Conservation (phyloP, 345 rosid genomes). For the Ricinus communis region DNA sequence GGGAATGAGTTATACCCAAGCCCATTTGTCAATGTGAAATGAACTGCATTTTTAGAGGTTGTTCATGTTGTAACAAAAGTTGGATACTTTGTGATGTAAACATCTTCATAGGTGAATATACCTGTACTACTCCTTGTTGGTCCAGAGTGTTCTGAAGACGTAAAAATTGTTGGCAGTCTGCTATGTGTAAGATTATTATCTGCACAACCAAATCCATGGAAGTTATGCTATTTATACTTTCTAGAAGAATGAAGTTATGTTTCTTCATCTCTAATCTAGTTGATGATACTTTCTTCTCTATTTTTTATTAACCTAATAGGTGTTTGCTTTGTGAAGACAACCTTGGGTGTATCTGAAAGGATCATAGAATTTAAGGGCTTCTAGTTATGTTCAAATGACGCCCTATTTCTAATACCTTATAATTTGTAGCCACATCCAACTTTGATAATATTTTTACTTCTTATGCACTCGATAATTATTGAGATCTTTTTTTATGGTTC, state of each 20-base stretch:
- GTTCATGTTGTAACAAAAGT: neutral
- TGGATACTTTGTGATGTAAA: neutral
- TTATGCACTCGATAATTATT: neutral
- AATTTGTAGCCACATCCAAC: too few species aligned
- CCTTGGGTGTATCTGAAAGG: neutral
- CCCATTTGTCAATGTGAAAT: too few species aligned
- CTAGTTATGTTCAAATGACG: too few species aligned
- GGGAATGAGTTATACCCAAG: too few species aligned
- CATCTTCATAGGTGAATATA: too few species aligned
- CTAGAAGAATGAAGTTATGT: neutral
- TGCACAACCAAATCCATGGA: neutral
- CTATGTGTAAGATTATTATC: neutral
- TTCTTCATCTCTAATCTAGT: neutral
- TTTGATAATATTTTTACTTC: neutral
- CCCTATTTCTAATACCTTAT: too few species aligned
- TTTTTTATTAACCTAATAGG: neutral
- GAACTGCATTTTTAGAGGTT: neutral
- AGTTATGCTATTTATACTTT: neutral
- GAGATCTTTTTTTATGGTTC: neutral
- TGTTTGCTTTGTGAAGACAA: neutral
- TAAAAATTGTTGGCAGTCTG: neutral
- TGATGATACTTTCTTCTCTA: neutral
- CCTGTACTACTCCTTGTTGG: too few species aligned
- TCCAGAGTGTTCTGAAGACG: too few species aligned
- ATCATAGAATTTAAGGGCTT: too few species aligned